These are phyloP conservation scores for Colletotrichum endophyticum DNA, from an alignment of 2,329 filamentous ascomycete species.

Conservation along the genomic window DNA sequence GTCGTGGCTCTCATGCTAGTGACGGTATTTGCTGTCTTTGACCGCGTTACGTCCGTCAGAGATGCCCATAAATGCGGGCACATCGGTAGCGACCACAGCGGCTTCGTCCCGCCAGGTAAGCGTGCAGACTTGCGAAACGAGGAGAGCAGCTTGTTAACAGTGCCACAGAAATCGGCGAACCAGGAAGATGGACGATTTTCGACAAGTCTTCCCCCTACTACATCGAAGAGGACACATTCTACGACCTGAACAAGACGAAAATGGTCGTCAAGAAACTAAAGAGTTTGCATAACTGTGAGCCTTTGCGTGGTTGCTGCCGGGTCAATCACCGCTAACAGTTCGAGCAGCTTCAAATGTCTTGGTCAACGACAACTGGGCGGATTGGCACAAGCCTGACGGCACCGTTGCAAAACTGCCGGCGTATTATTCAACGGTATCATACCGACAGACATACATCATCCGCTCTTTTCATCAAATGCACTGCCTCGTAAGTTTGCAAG, in stretches of 20 bases:
- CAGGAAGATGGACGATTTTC: background rate
- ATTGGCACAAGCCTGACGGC: constrained; percentile 6
- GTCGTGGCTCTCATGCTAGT: background rate
- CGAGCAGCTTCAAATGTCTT: background rate
- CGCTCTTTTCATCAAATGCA: constrained; percentile 14
- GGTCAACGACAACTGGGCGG: background rate
- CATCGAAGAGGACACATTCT: background rate
- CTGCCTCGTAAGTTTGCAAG: background rate
- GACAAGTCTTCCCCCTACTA: background rate
- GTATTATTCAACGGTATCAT: constrained; percentile 2
- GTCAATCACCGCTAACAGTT: background rate
- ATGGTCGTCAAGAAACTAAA: background rate
- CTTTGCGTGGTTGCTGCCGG: background rate
- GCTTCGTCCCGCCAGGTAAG: constrained; percentile 5
- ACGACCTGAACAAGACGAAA: background rate
- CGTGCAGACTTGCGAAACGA: too few relatives aligned
- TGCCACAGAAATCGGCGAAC: background rate
- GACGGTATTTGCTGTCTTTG: background rate
- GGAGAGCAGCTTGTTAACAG: background rate
- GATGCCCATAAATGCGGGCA: background rate
- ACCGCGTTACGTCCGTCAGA: background rate
- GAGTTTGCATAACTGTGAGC: background rate
- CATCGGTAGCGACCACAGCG: constrained; percentile 9
- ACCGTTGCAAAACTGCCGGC: background rate
- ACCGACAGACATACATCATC: constrained; percentile 7